These are phyloP conservation scores for Syncephalastrum contaminatum DNA, from an alignment of 371 early-diverging fungal genomes.

Conservation along the genomic window DNA sequence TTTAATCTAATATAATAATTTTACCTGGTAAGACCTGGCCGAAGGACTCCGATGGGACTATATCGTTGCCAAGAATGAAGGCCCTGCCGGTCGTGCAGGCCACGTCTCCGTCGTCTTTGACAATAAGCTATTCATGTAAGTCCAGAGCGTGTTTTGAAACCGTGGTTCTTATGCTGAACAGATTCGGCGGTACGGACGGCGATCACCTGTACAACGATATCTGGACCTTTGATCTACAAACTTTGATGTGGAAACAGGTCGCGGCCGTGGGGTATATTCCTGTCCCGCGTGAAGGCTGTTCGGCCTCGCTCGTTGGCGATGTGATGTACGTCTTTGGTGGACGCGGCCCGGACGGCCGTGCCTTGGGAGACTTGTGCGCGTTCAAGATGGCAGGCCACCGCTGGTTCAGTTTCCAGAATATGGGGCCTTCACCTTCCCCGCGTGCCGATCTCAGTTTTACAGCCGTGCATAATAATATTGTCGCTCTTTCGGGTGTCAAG, in stretches of 20 bases:
- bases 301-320: slow-evolving; percentile 69
- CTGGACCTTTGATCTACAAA: slow-evolving; percentile 67
- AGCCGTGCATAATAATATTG: slow-evolving; percentile 56
- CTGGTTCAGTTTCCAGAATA: slow-evolving; percentile 75
- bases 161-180: slow-evolving; percentile 15
- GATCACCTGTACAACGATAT: slow-evolving; percentile 70
- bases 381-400: slow-evolving; percentile 66
- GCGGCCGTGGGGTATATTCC: slow-evolving; percentile 67
- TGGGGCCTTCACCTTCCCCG: slow-evolving; percentile 68
- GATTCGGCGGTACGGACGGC: slow-evolving; percentile 78
- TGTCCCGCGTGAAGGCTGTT: slow-evolving; percentile 65
- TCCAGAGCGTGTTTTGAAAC: neutral
- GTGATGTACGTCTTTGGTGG: slow-evolving; percentile 79
- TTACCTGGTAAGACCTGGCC: too few species aligned
- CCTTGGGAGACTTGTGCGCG: slow-evolving; percentile 70
- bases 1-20: too few species aligned
- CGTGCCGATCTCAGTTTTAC: slow-evolving; percentile 63
- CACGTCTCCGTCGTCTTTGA: slow-evolving; percentile 56
- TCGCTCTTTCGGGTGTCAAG: slow-evolving; percentile 64
- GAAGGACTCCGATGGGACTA: slow-evolving; percentile 58
- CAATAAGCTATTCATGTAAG: slow-evolving; percentile 63
- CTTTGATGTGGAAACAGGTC: slow-evolving; percentile 58
- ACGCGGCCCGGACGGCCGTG: slow-evolving; percentile 55
- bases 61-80: slow-evolving; percentile 41
- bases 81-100: slow-evolving; percentile 59